Conservation (phyloP, 2,329 filamentous ascomycete genomes). For the Cladophialophora exuberans region DNA sequence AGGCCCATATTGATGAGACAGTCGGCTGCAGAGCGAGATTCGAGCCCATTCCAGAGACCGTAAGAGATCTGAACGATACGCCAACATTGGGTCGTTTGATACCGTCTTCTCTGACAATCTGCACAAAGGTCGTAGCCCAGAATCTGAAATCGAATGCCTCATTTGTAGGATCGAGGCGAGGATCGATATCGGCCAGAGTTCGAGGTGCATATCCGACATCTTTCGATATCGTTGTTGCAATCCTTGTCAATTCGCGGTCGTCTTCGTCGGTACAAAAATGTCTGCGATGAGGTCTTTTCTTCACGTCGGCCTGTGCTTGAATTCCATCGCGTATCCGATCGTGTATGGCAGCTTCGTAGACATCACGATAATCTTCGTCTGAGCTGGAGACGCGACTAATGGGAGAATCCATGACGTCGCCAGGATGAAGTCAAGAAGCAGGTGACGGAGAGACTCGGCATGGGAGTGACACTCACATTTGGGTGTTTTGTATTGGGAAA, state of each 20-base stretch:
- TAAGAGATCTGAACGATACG: slow-evolving; percentile 67
- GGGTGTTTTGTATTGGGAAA: no score
- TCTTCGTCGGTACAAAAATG: neutral
- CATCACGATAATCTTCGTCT: slow-evolving; percentile 15
- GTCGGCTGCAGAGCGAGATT: slow-evolving; percentile 71
- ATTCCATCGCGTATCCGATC: slow-evolving; percentile 21
- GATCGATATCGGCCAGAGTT: slow-evolving; percentile 21
- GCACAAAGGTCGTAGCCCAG: slow-evolving; percentile 21
- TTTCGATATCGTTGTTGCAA: slow-evolving; percentile 17
- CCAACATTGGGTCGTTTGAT: slow-evolving; percentile 42
- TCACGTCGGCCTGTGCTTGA: neutral
- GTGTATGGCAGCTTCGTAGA: slow-evolving; percentile 16
- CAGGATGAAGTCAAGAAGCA: neutral
- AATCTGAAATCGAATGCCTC: slow-evolving; percentile 23
- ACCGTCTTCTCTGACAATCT: slow-evolving; percentile 21
- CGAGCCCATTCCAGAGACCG: slow-evolving; percentile 63
- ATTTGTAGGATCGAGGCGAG: slow-evolving; percentile 21
- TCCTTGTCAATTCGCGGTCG: slow-evolving; percentile 17
- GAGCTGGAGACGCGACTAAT: slow-evolving; percentile 13
- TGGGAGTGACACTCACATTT: no score
- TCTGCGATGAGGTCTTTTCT: slow-evolving; percentile 5
- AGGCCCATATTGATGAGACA: slow-evolving; percentile 61
- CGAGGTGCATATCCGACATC: slow-evolving; percentile 8
- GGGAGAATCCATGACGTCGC: slow-evolving; percentile 8
- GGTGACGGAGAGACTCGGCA: no score